Percentiles rank a stretch among this genome's conserved stretches.
These are phyloP conservation scores for Penicillium sp. DNA, from an alignment of 2,329 filamentous ascomycete species.

Conservation along the genomic window DNA sequence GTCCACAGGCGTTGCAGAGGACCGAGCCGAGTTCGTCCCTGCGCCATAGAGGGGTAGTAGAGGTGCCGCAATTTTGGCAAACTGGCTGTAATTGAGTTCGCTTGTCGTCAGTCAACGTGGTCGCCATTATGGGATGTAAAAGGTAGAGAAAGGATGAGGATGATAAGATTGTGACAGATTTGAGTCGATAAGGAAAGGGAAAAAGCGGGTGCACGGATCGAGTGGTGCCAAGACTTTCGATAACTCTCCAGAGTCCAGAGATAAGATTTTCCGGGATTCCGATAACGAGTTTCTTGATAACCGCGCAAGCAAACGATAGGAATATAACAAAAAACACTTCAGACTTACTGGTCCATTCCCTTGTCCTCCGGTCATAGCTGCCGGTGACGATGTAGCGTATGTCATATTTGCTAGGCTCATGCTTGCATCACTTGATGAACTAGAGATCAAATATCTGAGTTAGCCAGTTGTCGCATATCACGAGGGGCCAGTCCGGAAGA, in stretches of 20 bases:
- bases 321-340: constrained; percentile 6
- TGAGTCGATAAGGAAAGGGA: constrained; percentile 48
- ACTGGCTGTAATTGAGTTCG: constrained; percentile 75
- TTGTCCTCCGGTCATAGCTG: constrained; percentile 62
- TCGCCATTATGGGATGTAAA: constrained; percentile 39
- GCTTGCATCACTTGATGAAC: constrained; percentile 45
- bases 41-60: constrained; percentile 93
- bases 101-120: constrained; percentile 48
- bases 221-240: constrained; percentile 37
- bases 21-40: constrained; percentile 94
- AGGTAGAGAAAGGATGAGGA: constrained; percentile 24
- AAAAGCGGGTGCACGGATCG: constrained; percentile 33
- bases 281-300: constrained; percentile 16
- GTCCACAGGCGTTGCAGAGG: constrained; percentile 95
- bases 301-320: neutral
- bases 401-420: constrained; percentile 57
- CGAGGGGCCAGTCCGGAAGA: constrained; percentile 6
- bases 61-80: constrained; percentile 94
- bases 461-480: constrained; percentile 19
- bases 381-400: constrained; percentile 61
- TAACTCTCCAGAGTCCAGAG: constrained; percentile 22
- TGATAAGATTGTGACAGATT: constrained; percentile 45
- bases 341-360: constrained; percentile 47
- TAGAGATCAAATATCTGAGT: constrained; percentile 19
- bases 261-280: constrained; percentile 20